A percentile compares a stretch with the other conserved stretches of the same genome.
Conservation (phyloP, 208 protist genomes). For the Crithidia expoeki region DNA sequence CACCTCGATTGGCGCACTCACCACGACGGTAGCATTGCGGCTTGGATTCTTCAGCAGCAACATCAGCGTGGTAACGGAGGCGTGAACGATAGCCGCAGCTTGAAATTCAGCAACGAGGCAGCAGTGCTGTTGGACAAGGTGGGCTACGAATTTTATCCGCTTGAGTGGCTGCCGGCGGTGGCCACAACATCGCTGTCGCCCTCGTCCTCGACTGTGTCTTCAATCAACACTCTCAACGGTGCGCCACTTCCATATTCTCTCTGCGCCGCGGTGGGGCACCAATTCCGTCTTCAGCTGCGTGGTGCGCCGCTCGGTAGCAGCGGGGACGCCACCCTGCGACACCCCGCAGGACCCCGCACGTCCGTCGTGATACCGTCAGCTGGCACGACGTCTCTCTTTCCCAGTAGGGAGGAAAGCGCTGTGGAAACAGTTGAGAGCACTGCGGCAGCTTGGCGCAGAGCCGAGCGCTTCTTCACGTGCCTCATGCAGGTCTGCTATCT, state of each 20-base stretch:
- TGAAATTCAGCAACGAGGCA: conserved; percentile 62
- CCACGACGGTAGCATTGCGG: conserved; percentile 25
- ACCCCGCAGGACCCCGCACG: conserved; percentile 29
- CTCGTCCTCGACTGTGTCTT: conserved; percentile 4
- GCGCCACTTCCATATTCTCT: conserved; percentile 60
- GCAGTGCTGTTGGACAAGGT: conserved; percentile 64
- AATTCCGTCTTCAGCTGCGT: conserved; percentile 56
- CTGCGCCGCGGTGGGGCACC: conserved; percentile 78
- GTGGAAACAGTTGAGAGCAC: conserved; percentile 23
- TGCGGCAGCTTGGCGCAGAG: conserved; percentile 33
- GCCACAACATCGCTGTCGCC: conserved; percentile 14
- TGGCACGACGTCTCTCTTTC: background rate
- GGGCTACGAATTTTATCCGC: conserved; percentile 82
- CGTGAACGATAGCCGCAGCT: background rate
- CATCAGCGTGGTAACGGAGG: background rate
- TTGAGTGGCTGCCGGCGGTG: conserved; percentile 78
- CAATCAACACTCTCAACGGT: background rate
- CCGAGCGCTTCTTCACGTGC: conserved; percentile 48
- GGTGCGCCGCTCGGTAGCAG: conserved; percentile 36
- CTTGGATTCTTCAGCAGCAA: conserved; percentile 24
- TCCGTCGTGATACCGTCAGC: conserved; percentile 24
- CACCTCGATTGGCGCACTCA: conserved; percentile 22
- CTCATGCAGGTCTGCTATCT: conserved; percentile 61
- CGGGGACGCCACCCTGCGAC: conserved; percentile 31
- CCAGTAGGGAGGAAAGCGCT: background rate